Evolutionary conservation across 2,329 filamentous ascomycete species (phyloP), one percentile per base, ranked within the genome.

Genomic region (Colletotrichum sp.): DNA sequence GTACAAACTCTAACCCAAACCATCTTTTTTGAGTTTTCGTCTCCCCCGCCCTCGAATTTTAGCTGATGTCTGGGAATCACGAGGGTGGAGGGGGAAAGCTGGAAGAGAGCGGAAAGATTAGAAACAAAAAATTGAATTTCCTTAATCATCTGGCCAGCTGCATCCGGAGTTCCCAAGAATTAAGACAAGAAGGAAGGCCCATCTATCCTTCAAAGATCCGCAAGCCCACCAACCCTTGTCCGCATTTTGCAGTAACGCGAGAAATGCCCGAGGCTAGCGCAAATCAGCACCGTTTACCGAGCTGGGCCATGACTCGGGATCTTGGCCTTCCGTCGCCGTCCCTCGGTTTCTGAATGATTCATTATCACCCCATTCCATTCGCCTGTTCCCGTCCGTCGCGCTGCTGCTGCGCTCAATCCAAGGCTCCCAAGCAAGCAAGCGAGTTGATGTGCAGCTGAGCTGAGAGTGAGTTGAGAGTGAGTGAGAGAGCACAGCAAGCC

Each of bases 271-370:
- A 72, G 69, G 62, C 63, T 75, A 72, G 72, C 72, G 30, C 72
- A 18, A 44, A 60, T 62, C 63, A 44, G 30, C 63, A 49, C 34
- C 71, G 62, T 60, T 65, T 63, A 24, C 74, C 59, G 44, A 49
- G 59, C 39, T 36, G 26, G 44, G 52, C 62, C 71, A 76, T 76
- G 75, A 76, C 75, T 76, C 75, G 71, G 71, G 49, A 49, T 34
- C 62, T 75, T 49, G 30, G 66, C 65, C 44, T 24, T 60, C 71
- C 71, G 65, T 60, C 26, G 71, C 71, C 60, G 57, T 71, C 21
- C 21, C 15, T 18, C 44, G 5, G 18, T 44, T 44, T 71, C 71
- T 75, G 71, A 71, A 75, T 70, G 75, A 75, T 74, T 71, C 75
- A 76, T 76, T 67, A 75, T 63, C 66, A 28, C 66, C 60, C 34